Base-by-base conservation (phyloP, 1,284 basidiomycete species). In the Papiliotrema laurentii region DNA sequence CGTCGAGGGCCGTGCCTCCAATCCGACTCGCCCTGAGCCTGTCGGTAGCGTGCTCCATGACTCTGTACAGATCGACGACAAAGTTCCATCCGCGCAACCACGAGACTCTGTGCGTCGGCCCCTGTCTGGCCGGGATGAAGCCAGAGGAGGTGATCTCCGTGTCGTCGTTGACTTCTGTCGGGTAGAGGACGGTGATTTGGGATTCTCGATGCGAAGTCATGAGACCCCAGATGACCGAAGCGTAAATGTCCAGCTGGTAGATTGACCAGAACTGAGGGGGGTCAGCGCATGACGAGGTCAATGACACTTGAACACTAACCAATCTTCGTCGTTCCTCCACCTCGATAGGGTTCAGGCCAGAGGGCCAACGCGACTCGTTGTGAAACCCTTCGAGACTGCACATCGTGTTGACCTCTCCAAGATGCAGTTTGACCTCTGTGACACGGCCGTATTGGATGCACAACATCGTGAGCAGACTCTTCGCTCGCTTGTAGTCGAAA, bases 31-130 rank as follows among this genome's bases (percentile, higher is more conserved):
- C 58, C 45, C 67, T 58, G 3, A 69, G 51, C 13, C 60, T 48
- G 24, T 64, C 66, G 10, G 66, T 54, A 3, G 66, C 62, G 39
- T 72, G 68, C 54, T 73, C 71, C 6, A 73, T 51, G 24, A 72
- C 68, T 11, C 71, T 54, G 40, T 73, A 73, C 24, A 73, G 53
- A 48, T 70, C 66, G 40, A 49, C 60, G 2, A 65, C 63, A 53
- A 71, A 73, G 53, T 69, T 72, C 69, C 69, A 72, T 5, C 71
- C 71, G 3, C 53, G 49, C 13, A 69, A 35, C 39, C 56, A 72
- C 2, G 69, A 68, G 0, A 62, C 53, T 5, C 48, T 46, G 2
- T 38, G 14, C 34, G 27, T 34, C 3, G 46, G 46, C n/a, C n/a
- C n/a, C n/a, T n/a, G n/a, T 11, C 14, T 27, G 31, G 39, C 14